Evolutionary conservation across 2,329 filamentous ascomycete species (phyloP).

Genomic region (Uncinocarpus reesii): DNA sequence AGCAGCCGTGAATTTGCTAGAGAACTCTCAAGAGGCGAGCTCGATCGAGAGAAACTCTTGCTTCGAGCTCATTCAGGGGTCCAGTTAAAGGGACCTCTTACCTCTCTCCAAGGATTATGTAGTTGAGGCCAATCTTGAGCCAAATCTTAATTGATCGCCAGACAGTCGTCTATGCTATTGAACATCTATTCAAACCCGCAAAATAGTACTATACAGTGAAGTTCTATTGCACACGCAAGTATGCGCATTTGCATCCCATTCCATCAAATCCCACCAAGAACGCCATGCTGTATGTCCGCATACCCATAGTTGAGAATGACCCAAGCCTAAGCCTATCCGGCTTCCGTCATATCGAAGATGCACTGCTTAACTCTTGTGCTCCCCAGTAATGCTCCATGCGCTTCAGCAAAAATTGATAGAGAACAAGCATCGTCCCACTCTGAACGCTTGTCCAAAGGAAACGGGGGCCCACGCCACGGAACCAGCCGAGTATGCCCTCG

Average conservation of each 20-base stretch:
- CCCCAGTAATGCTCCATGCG: constrained; percentile 53
- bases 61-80: too few relatives aligned
- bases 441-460: constrained; percentile 97
- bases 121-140: too few relatives aligned
- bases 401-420: constrained; percentile 80
- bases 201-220: constrained; percentile 8
- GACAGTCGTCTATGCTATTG: constrained; percentile 3
- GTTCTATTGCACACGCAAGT: constrained; percentile 4
- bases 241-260: constrained; percentile 2
- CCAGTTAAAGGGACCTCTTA: too few relatives aligned
- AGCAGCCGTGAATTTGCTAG: too few relatives aligned
- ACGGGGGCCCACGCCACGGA: constrained; percentile 84
- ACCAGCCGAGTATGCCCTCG: constrained; percentile 82
- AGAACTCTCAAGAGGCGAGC: too few relatives aligned
- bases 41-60: too few relatives aligned
- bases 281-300: constrained; percentile 6
- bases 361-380: constrained; percentile 19
- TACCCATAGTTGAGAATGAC: constrained; percentile 5
- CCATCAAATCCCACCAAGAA: constrained; percentile 6
- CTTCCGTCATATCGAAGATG: constrained; percentile 9
- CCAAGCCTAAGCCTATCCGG: background rate
- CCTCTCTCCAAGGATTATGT: too few relatives aligned
- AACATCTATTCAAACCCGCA: background rate
- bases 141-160: too few relatives aligned
- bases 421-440: constrained; percentile 88